These are phyloP conservation scores for Ceratobasidium sp. DNA, from an alignment of 1,284 basidiomycete genomes.

Conservation along the genomic window DNA sequence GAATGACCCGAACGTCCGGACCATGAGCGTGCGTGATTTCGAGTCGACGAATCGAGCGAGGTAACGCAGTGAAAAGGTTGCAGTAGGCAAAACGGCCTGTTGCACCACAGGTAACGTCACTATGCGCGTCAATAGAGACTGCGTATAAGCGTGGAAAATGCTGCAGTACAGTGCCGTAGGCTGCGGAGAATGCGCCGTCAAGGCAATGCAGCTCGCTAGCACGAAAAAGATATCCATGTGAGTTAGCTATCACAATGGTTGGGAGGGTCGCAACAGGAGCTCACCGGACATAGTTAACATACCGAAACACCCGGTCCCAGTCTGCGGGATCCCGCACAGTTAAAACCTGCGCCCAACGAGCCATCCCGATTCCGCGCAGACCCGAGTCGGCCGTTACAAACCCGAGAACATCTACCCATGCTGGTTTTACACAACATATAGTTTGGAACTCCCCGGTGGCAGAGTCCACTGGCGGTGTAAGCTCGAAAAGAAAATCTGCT, in stretches of 20 bases:
- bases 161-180: background rate
- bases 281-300: slow-evolving; percentile 11
- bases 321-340: slow-evolving; percentile 19
- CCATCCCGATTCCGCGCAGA: slow-evolving; percentile 15
- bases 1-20: slow-evolving; percentile 20
- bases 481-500: slow-evolving; percentile 28
- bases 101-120: background rate
- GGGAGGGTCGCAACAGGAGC: background rate
- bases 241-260: background rate
- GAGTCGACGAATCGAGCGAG: slow-evolving; percentile 19
- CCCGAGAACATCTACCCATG: slow-evolving; percentile 17
- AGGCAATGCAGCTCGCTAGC: slow-evolving; percentile 33
- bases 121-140: slow-evolving; percentile 7
- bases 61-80: background rate
- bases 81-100: slow-evolving; percentile 14
- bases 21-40: slow-evolving; percentile 18
- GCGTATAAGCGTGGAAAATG: background rate
- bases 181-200: slow-evolving; percentile 5
- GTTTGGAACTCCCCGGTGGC: background rate
- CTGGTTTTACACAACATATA: slow-evolving; percentile 19
- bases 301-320: slow-evolving; percentile 1
- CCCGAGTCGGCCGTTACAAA: slow-evolving; percentile 9
- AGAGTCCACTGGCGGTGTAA: background rate
- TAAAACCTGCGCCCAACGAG: slow-evolving; percentile 18
- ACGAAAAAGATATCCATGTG: background rate